A percentile compares a stretch with the other conserved stretches of the same genome.
phyloP scores from a whole-genome alignment of 2,329 filamentous ascomycete species.

The Mycogone perniciosa region DNA sequence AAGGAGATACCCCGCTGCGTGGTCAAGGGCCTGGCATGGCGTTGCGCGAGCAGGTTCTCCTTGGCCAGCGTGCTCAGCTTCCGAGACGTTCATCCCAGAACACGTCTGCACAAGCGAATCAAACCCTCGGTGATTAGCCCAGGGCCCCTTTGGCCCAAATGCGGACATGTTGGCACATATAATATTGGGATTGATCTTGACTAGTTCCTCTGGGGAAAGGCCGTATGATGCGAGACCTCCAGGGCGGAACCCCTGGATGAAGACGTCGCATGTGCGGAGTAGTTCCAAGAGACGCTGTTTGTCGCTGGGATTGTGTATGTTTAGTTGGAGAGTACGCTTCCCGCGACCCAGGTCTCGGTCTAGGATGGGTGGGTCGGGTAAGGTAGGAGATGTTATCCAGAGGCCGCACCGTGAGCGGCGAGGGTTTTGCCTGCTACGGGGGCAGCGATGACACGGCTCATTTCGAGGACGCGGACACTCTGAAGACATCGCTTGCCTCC shows the following conservation, averaged over 20 bases:
- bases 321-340: slow-evolving; percentile 56
- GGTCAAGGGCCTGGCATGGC: slow-evolving; percentile 52
- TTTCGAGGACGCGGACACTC: slow-evolving; percentile 63
- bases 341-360: slow-evolving; percentile 62
- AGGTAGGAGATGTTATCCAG: slow-evolving; percentile 57
- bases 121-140: slow-evolving; percentile 41
- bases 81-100: slow-evolving; percentile 49
- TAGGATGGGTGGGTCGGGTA: slow-evolving; percentile 60
- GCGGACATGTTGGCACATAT: slow-evolving; percentile 48
- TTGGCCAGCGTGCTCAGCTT: slow-evolving; percentile 39
- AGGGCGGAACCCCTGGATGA: slow-evolving; percentile 60
- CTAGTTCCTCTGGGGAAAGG: slow-evolving; percentile 29
- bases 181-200: slow-evolving; percentile 35
- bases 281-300: slow-evolving; percentile 48
- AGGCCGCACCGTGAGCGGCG: slow-evolving; percentile 64
- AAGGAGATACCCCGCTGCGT: slow-evolving; percentile 48
- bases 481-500: slow-evolving; percentile 29
- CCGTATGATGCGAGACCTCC: slow-evolving; percentile 41
- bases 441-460: slow-evolving; percentile 66
- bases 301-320: slow-evolving; percentile 47
- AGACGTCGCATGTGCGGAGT: slow-evolving; percentile 53
- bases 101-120: slow-evolving; percentile 48
- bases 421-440: slow-evolving; percentile 61
- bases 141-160: slow-evolving; percentile 40
- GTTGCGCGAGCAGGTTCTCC: slow-evolving; percentile 35